phyloP scores from a whole-genome alignment of 176 grass and related monocot species.

The Lolium perenne region DNA sequence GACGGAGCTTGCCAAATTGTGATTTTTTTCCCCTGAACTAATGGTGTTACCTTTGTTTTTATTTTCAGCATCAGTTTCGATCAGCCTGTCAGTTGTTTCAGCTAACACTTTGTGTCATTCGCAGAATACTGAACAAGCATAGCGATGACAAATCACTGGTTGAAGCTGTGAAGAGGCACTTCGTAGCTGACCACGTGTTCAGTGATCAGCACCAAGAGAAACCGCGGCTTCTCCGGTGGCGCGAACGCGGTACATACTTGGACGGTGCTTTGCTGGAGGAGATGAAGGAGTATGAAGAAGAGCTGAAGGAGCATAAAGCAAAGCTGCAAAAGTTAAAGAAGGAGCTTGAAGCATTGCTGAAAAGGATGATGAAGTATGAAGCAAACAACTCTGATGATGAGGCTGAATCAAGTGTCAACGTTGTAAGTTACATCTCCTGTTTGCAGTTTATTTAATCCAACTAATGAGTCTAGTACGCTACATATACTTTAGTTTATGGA shows the following conservation, averaged over 20 bases:
- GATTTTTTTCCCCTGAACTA: conserved; percentile 4
- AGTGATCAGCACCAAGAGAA: conserved; percentile 70
- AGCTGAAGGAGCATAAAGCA: not conserved
- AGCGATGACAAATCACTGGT: conserved; percentile 51
- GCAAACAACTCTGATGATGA: not conserved
- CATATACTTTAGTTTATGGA: not conserved
- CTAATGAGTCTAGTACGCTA: not conserved
- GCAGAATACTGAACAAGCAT: conserved; percentile 69
- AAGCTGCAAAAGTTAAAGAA: no score
- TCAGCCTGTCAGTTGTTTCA: not conserved
- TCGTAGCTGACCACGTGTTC: conserved; percentile 71
- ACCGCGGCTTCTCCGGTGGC: conserved; percentile 62
- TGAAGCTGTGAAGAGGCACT: conserved; percentile 58
- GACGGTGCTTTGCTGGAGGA: conserved; percentile 51
- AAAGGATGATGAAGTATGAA: conserved; percentile 8
- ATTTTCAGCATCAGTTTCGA: not conserved
- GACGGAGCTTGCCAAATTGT: conserved; percentile 57
- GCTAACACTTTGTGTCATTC: conserved; percentile 26
- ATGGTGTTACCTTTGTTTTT: not conserved
- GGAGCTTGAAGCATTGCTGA: not conserved
- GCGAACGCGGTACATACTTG: conserved; percentile 49
- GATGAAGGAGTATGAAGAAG: conserved; percentile 32
- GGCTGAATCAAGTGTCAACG: conserved; percentile 25
- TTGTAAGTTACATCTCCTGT: conserved; percentile 16
- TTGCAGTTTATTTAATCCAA: not conserved